Evolutionary conservation across 2,329 filamentous ascomycete species (phyloP).

Genomic region (Pezizomycotina sp.): DNA sequence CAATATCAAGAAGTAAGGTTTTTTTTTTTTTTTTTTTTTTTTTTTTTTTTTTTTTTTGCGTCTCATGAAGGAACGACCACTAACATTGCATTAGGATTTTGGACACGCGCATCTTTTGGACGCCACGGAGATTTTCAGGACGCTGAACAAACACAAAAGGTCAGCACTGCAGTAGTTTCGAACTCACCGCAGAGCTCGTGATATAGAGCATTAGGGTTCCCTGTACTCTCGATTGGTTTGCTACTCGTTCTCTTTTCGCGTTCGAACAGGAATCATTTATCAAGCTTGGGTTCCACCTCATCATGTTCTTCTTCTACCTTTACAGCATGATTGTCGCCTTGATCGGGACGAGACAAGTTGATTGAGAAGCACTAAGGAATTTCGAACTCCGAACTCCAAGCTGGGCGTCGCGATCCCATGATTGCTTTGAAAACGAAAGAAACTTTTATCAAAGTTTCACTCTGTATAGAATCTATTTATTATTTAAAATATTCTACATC

Average conservation of each 20-base stretch:
- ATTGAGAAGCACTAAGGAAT: conserved; percentile 31
- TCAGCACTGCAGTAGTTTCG: too few relatives aligned
- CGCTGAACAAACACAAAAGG: conserved; percentile 98
- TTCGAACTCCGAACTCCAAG: too few relatives aligned
- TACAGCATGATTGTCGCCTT: conserved; percentile 97
- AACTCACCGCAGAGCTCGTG: too few relatives aligned
- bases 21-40: conserved; percentile 1
- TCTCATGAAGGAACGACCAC: conserved; percentile 1
- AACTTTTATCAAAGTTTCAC: too few relatives aligned
- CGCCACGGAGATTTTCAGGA: conserved; percentile 97
- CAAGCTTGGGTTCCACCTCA: conserved; percentile 93
- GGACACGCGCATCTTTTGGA: conserved; percentile 90
- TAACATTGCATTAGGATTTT: conserved; percentile 50
- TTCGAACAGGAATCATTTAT: conserved; percentile 92
- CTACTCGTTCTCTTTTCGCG: too few relatives aligned
- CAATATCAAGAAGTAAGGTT: conserved; percentile 90
- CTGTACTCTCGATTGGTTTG: too few relatives aligned
- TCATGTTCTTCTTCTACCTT: conserved; percentile 99
- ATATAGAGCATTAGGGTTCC: too few relatives aligned
- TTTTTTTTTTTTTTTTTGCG: background rate
- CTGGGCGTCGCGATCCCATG: too few relatives aligned
- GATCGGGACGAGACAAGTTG: conserved; percentile 87
- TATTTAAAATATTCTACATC: too few relatives aligned
- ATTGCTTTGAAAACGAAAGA: too few relatives aligned
- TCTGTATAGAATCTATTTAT: too few relatives aligned